Evolutionary conservation across 192 early-diverging fungal genomes (phyloP), one percentile per base, ranked within the genome.

Genomic region (Ramicandelaber brevisporus): DNA sequence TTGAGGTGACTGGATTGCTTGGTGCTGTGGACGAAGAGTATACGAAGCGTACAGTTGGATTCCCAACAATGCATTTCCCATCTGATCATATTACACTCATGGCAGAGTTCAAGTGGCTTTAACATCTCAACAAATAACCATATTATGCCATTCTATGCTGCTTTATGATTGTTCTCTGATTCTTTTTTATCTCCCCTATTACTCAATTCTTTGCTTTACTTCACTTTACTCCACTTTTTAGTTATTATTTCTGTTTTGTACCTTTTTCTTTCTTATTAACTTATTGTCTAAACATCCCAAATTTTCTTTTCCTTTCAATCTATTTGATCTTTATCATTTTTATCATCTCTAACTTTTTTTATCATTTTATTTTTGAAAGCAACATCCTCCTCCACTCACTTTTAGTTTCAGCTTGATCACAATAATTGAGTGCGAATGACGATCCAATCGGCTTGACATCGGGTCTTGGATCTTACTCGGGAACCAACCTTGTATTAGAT

Each of bases 31-130:
- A 97, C 32, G 62, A 63, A 26, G 66, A 68, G 36, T 92, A 89
- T 48, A 39, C 73, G 25, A 48, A 44, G 11, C 66, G 68, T 22
- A 53, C 50, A 2, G 87, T 97, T 21, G 87, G 92, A 7, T 89
- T 93, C 50, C 92, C 92, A 9, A 88, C 86, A 34, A 58, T 74
- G 1, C 84, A 97, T 43, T 67, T 72, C 32, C 73, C 77, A 3
- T 80, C 77, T 9, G 77, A 80, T 37, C 75, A 78, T 37, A 65
- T 78, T 14, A 61, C 67, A 6, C 59, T 78, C 26, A 50, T 73
- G 55, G 61, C 70, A 4, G 71, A 78, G 48, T 67, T 78, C 53
- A 68, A 63, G 37, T 68, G 66, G 55, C 8, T 29, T 48, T 21
- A 34, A 37, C 17, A 17, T 14, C 6, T 20, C 29, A 1, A 20